Conservation (phyloP, 139 green algal genomes). For the Chlorella vulgaris region DNA sequence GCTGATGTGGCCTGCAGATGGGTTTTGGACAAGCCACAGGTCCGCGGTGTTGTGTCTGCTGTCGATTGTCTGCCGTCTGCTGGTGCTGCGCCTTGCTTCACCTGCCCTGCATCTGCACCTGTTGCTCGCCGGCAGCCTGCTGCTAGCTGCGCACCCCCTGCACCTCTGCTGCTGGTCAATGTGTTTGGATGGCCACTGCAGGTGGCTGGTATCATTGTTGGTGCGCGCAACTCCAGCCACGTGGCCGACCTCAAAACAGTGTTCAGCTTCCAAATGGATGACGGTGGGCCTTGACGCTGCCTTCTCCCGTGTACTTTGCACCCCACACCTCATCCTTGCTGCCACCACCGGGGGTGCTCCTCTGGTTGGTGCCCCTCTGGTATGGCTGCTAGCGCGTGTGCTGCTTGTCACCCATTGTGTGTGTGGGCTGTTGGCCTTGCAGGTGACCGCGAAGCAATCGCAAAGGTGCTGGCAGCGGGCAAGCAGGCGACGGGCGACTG, state of each 20-base stretch:
- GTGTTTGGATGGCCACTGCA: slow-evolving; percentile 3
- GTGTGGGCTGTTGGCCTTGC: no score
- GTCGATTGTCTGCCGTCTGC: background rate
- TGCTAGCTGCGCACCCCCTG: no score
- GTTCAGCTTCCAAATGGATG: slow-evolving; percentile 72
- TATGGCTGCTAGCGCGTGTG: no score
- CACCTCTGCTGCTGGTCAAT: no score
- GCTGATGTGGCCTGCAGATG: slow-evolving; percentile 79
- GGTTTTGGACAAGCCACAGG: slow-evolving; percentile 74
- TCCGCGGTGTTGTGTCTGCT: slow-evolving; percentile 24
- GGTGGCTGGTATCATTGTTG: slow-evolving; percentile 69
- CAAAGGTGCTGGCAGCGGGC: slow-evolving; percentile 63
- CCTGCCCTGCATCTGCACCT: no score
- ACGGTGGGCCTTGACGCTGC: background rate
- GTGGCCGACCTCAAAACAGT: slow-evolving; percentile 65
- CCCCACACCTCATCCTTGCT: background rate
- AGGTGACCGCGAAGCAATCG: slow-evolving; percentile 65
- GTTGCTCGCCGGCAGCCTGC: no score
- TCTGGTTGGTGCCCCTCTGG: no score
- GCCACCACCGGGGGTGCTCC: no score
- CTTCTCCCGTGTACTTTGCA: background rate
- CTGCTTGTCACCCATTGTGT: no score
- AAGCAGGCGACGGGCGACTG: slow-evolving; percentile 59
- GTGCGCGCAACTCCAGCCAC: slow-evolving; percentile 76
- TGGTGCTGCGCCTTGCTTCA: background rate